Evolutionary conservation across 2,329 filamentous ascomycete species (phyloP), one percentile per base, ranked within the genome.

Genomic region (Hymenoscyphus fraxineus): DNA sequence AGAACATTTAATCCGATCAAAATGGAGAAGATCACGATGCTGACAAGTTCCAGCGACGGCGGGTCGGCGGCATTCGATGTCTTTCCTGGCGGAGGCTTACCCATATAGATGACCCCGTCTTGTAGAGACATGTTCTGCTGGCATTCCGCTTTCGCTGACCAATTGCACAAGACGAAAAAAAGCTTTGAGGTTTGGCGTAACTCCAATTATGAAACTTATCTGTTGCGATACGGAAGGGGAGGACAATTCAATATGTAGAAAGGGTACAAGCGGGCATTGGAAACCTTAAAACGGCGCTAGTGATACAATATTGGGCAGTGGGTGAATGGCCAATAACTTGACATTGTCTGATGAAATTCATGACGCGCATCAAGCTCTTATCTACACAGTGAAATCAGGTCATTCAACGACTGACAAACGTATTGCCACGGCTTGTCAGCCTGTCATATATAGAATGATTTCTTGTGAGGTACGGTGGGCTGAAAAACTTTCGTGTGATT

Each of bases 11-110:
- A 38, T 13, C 22, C 54, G 3, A 57, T 58, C 16, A 61, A 39
- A 2, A 61, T 55, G 1, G 63, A 60, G 54, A 64, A 64, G 1
- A 64, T 31, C 12, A 58, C 41, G 6, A 58, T 38, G 54, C 63
- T 64, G 32, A 64, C 16, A 22, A 58, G 6, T 38, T 59, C 54
- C 6, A 64, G 47, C 10, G 63, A 58, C 6, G 62, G 44, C 15
- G 58, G 51, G n/a, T 64, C 27, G 16, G 35, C n/a, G 4, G 51
- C 19, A 47, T 64, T 64, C 16, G 62, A 47, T 7, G 19, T 60
- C 3, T 57, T 31, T 6, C 62, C 62, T 13, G 58, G 58, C 5
- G 62, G 62, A 27, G 55, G 51, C n/a, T 55, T 4, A 9, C 31
- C 44, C 16, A 55, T 61, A n/a, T 38, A 61, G 13, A 61, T 51